phyloP scores from a whole-genome alignment of 768 basidiomycete genomes.

The Tubosaeta sp. region DNA sequence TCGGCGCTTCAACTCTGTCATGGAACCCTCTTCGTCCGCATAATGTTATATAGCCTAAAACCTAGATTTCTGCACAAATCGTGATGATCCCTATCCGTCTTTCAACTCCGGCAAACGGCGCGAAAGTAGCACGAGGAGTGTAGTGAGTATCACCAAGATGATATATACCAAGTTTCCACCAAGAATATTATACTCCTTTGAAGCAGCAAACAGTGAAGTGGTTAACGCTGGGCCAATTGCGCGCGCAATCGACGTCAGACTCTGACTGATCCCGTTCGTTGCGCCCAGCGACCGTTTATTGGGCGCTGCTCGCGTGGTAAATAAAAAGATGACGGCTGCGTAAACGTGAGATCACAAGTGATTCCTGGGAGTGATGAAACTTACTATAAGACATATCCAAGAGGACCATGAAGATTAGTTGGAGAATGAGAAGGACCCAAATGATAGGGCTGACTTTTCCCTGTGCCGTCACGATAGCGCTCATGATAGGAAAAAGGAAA shows the following conservation, averaged over 20 bases:
- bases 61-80: too few relatives aligned
- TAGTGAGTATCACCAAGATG: slow-evolving; percentile 32
- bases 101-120: background rate
- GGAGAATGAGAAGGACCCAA: slow-evolving; percentile 34
- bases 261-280: slow-evolving; percentile 56
- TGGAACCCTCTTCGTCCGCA: too few relatives aligned
- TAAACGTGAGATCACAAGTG: background rate
- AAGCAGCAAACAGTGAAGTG: slow-evolving; percentile 50
- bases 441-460: slow-evolving; percentile 32
- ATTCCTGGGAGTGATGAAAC: slow-evolving; percentile 5
- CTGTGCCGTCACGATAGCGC: slow-evolving; percentile 30
- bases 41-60: too few relatives aligned
- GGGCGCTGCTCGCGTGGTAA: slow-evolving; percentile 48
- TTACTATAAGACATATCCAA: slow-evolving; percentile 42
- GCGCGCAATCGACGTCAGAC: slow-evolving; percentile 39
- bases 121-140: slow-evolving; percentile 19
- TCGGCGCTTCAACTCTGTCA: too few relatives aligned
- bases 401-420: slow-evolving; percentile 25
- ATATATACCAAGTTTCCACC: slow-evolving; percentile 50
- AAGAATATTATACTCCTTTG: slow-evolving; percentile 43
- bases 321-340: slow-evolving; percentile 47
- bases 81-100: background rate
- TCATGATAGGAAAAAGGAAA: slow-evolving; percentile 41
- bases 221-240: slow-evolving; percentile 46
- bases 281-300: slow-evolving; percentile 51